Evolutionary conservation across 306 rosid genomes (phyloP), one percentile per base, ranked within the genome.

Genomic region (Fragaria vesca): DNA sequence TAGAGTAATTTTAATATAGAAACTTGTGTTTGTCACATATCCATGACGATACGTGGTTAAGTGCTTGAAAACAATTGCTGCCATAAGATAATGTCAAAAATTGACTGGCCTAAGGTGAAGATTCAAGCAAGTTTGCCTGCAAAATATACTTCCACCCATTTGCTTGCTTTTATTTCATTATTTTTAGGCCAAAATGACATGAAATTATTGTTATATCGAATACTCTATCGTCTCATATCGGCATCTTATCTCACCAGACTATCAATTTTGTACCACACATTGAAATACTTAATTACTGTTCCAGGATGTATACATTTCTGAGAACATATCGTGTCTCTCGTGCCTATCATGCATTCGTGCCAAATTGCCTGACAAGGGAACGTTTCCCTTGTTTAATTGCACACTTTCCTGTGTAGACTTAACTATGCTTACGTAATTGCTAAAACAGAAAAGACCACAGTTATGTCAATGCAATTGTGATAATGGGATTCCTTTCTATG

Each of bases 401-500:
- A 57, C 15, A 57, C 32, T 57, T 21, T 57, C 12, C 5, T 57
- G 30, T 57, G 63, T 21, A 21, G 63, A 57, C 9, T 21, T n/a
- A 57, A n/a, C 11, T 21, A 7, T 57, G 32, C 28, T 57, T 21
- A 57, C 6, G 15, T n/a, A 57, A 9, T 57, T 21, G 24, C 63
- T 13, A 21, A 57, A 21, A n/a, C 21, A 51, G 12, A 9, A 57
- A n/a, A n/a, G 16, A 16, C 55, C 63, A 21, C 12, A 57, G 4
- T 54, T 57, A 57, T 57, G 63, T 24, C 26, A n/a, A 21, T 24
- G 28, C 32, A 57, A 21, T 57, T 57, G 63, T 57, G 26, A 57
- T 57, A 57, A 57, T 21, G 13, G 60, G 26, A 54, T 20, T 54
- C 46, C 18, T 78, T n/a, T 21, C 36, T 34, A 70, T 78, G 81